Percentiles rank a stretch among this genome's conserved stretches.
Conservation (phyloP, 2,329 filamentous ascomycete genomes). For the Orbilia javanica region DNA sequence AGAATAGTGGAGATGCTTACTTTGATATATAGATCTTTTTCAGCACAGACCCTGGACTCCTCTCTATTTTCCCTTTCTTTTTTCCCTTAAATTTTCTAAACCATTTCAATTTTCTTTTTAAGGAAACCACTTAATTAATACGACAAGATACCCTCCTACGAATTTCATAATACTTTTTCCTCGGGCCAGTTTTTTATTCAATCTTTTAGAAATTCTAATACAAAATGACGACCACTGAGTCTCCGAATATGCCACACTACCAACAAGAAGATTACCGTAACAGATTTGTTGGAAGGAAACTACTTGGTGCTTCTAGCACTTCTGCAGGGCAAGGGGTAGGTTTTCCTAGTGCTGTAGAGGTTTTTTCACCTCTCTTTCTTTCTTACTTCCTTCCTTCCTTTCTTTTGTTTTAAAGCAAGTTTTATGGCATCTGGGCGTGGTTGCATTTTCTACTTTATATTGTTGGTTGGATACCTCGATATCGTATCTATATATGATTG, state of each 20-base stretch:
- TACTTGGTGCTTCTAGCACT: conserved; percentile 9
- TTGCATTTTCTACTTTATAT: neutral
- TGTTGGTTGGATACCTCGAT: neutral
- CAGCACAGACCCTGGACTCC: neutral
- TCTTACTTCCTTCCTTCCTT: no score
- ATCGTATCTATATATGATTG: neutral
- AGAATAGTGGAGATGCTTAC: neutral
- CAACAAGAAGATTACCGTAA: conserved; percentile 42
- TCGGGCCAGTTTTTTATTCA: neutral
- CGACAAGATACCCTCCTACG: neutral
- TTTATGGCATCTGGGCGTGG: no score
- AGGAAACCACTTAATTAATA: neutral
- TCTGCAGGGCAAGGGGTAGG: conserved; percentile 29
- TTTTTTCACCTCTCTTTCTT: conserved; percentile 8
- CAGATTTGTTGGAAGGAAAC: conserved; percentile 30
- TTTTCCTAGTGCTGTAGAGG: conserved; percentile 10
- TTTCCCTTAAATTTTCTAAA: neutral
- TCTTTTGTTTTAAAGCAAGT: no score
- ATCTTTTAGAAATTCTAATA: neutral
- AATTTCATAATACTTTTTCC: neutral
- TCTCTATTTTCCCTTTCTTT: neutral
- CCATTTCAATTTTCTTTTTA: neutral
- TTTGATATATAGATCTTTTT: conserved; percentile 1
- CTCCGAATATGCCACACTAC: conserved; percentile 30
- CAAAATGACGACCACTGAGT: conserved; percentile 24